Evolutionary conservation across 139 green algal genomes (phyloP), one percentile per base, ranked within the genome.

Genomic region (Volvox reticuliferus): DNA sequence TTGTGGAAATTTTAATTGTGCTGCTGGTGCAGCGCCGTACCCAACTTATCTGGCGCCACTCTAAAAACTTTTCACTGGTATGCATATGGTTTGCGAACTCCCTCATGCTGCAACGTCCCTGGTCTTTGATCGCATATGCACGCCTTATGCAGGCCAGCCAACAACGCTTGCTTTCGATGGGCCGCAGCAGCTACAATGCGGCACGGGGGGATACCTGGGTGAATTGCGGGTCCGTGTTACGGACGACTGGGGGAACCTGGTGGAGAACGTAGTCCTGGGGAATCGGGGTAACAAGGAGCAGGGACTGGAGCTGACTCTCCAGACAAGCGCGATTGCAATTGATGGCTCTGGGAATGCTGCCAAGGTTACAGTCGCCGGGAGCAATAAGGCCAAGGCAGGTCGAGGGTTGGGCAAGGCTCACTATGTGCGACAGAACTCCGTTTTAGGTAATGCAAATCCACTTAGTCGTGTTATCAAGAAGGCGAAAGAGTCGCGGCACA

Each of bases 171-270:
- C 87, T 13, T 92, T 96, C 3, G 94, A 97, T 35, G 90, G 86
- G 12, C 89, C 92, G 0, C 69, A 89, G 62, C 75, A 88, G 63
- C 77, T 95, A 36, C 78, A 92, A 44, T 95, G 93, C 79, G 91
- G 94, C 79, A 93, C 83, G 19, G 79, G 88, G 1, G 93, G 89
- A 12, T 68, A 82, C 16, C 79, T 97, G 63, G 87, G 90, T 0
- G 80, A 90, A 32, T 91, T 97, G 86, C 87, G 87, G 1, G 75
- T 97, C 12, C 76, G 84, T 0, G 87, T 91, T 17, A 86, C 88
- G 26, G 96, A 97, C 85, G 91, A 79, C 0, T 95, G 80, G 18
- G 95, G 95, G 75, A 97, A 97, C 78, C 78, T 87, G 22, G 79
- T 87, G 50, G 67, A 81, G 30, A 35, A 26, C 35, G 37, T 76